Percentiles rank a stretch among this genome's conserved stretches.
Evolutionary conservation across 2,329 filamentous ascomycete species (phyloP).

Genomic region (Thermothelomyces thermophilus): DNA sequence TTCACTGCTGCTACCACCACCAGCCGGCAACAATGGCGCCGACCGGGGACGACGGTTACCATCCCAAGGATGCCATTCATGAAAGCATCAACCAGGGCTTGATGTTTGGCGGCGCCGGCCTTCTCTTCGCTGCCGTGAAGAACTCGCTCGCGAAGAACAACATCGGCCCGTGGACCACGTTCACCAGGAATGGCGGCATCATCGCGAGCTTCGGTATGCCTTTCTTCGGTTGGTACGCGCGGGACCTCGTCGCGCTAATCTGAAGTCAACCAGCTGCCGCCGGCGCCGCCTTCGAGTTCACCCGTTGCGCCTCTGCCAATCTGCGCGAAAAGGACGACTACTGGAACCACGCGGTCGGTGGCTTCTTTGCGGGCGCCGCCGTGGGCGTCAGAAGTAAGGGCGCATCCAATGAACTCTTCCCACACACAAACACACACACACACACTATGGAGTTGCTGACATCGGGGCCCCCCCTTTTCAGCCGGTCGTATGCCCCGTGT

Average conservation of each 20-base stretch:
- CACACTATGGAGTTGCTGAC: conserved; percentile 10
- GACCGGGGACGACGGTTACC: conserved; percentile 29
- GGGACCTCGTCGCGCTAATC: neutral
- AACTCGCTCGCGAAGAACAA: conserved; percentile 83
- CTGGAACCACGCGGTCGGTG: conserved; percentile 67
- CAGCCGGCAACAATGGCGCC: conserved; percentile 28
- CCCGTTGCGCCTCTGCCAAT: conserved; percentile 71
- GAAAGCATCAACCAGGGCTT: conserved; percentile 47
- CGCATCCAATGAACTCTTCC: neutral
- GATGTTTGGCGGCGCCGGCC: conserved; percentile 52
- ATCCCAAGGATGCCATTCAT: conserved; percentile 50
- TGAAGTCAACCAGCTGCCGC: conserved; percentile 51
- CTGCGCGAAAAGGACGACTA: conserved; percentile 76
- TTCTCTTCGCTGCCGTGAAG: conserved; percentile 55
- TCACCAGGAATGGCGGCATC: conserved; percentile 70
- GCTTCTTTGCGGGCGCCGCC: conserved; percentile 67
- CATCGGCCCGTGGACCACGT: conserved; percentile 70
- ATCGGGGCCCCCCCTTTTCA: conserved; percentile 26
- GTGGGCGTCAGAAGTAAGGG: conserved; percentile 65
- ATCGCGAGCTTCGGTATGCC: conserved; percentile 60
- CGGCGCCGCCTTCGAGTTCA: conserved; percentile 72
- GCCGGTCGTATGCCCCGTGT: conserved; percentile 62
- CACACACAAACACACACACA: neutral
- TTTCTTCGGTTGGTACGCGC: neutral
- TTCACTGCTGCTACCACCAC: conserved; percentile 6